These are phyloP conservation scores for Penicillium rolfsii DNA, from an alignment of 2,329 filamentous ascomycete genomes.

Conservation along the genomic window DNA sequence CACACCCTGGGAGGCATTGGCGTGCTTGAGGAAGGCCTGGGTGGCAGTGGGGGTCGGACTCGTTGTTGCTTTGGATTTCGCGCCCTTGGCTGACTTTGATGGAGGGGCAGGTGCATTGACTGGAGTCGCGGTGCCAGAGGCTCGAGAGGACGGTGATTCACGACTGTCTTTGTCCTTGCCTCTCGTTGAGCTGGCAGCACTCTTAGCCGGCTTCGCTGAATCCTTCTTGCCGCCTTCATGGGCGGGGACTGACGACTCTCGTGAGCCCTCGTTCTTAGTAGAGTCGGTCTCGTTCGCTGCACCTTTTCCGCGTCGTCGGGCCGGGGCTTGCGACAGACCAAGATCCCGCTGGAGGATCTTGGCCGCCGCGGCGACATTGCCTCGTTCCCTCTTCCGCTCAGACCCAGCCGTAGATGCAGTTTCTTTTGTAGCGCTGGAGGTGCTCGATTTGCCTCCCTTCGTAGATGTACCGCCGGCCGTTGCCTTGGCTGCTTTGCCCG, in stretches of 20 bases:
- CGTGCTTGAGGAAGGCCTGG: conserved; percentile 74
- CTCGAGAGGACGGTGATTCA: conserved; percentile 21
- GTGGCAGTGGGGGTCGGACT: conserved; percentile 36
- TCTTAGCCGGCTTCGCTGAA: conserved; percentile 21
- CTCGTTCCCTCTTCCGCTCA: conserved; percentile 58
- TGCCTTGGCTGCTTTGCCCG: conserved; percentile 58
- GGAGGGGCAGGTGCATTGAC: conserved; percentile 17
- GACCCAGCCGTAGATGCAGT: conserved; percentile 30
- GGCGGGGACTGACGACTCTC: conserved; percentile 18
- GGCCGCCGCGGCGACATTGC: conserved; percentile 56
- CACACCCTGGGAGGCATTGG: conserved; percentile 87
- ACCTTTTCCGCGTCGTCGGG: conserved; percentile 47
- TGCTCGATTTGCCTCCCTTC: conserved; percentile 43
- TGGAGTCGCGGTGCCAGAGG: conserved; percentile 21
- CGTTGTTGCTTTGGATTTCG: conserved; percentile 34
- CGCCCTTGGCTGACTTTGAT: conserved; percentile 32
- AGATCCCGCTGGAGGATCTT: conserved; percentile 66
- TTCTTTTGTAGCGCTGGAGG: conserved; percentile 33
- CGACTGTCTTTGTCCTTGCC: conserved; percentile 28
- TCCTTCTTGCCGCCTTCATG: conserved; percentile 30
- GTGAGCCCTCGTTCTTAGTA: conserved; percentile 28
- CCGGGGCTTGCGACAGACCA: conserved; percentile 54
- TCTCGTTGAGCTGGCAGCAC: conserved; percentile 21
- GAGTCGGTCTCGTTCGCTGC: conserved; percentile 30
- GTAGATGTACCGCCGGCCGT: conserved; percentile 25